Conservation (phyloP, 2,329 filamentous ascomycete species). For the Coniochaeta sp. region DNA sequence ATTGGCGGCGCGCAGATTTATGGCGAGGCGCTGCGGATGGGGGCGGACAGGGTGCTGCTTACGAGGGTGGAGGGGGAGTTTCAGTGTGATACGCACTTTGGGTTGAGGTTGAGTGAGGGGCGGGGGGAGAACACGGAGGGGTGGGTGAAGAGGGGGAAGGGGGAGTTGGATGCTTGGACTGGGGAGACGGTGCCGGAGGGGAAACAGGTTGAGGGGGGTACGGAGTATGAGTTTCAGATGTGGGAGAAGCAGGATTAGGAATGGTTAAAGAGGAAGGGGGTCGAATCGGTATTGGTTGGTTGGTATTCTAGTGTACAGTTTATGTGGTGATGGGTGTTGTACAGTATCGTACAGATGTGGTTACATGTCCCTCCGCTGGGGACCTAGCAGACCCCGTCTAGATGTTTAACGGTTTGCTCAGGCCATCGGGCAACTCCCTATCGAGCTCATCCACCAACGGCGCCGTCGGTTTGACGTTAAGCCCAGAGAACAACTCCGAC, state of each 20-base stretch:
- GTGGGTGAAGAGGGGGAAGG: conserved; percentile 48
- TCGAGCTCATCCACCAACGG: conserved; percentile 13
- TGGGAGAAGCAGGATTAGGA: conserved; percentile 51
- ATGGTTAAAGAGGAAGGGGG: no score
- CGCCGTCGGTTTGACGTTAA: conserved; percentile 3
- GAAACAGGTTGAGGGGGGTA: conserved; percentile 55
- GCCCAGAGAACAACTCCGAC: conserved; percentile 21
- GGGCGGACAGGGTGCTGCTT: conserved; percentile 58
- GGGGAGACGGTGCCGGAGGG: conserved; percentile 56
- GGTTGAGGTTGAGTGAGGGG: conserved; percentile 42
- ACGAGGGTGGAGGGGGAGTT: conserved; percentile 64
- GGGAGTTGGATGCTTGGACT: conserved; percentile 54
- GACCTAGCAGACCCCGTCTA: no score
- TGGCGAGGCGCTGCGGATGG: conserved; percentile 55
- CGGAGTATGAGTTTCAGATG: conserved; percentile 65
- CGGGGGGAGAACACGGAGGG: conserved; percentile 27
- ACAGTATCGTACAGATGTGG: neutral
- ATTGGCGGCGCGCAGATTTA: conserved; percentile 92
- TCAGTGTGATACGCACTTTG: conserved; percentile 72
- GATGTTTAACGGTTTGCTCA: neutral
- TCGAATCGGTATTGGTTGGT: no score
- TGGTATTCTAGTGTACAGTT: no score
- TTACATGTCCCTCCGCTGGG: neutral
- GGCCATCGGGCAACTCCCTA: neutral
- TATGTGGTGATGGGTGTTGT: no score